phyloP scores from a whole-genome alignment of 1,284 basidiomycete genomes.

The Cryptococcus amylolentus region DNA sequence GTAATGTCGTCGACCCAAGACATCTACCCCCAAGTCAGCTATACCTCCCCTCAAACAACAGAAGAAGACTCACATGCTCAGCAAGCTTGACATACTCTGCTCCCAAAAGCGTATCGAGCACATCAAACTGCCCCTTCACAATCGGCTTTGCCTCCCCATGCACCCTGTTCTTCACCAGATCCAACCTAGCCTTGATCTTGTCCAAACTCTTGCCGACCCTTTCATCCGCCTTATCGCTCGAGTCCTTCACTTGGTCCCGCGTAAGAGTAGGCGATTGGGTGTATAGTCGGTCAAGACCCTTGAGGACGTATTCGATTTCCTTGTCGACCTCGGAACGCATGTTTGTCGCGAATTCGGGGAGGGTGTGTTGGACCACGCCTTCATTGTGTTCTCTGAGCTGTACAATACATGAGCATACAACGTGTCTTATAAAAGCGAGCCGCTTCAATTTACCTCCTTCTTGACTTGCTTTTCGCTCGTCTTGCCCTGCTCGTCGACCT shows the following conservation, averaged over 20 bases:
- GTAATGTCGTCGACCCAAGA: conserved; percentile 24
- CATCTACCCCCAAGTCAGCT: conserved; percentile 16
- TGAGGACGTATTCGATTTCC: conserved; percentile 37
- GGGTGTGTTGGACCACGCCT: conserved; percentile 14
- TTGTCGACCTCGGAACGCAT: conserved; percentile 28
- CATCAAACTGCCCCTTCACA: conserved; percentile 20
- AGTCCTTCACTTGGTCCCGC: conserved; percentile 32
- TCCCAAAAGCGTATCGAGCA: conserved; percentile 28
- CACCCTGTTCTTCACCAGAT: conserved; percentile 14
- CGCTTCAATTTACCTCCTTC: conserved; percentile 29
- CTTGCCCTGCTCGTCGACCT: conserved; percentile 33
- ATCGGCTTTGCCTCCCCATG: conserved; percentile 23
- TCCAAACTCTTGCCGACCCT: conserved; percentile 20
- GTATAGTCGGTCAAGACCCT: conserved; percentile 46
- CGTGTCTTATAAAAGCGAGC: neutral
- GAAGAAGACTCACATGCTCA: conserved; percentile 23
- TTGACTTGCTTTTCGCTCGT: conserved; percentile 23
- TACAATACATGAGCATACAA: conserved; percentile 5
- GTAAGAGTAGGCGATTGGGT: conserved; percentile 32
- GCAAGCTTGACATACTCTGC: conserved; percentile 33
- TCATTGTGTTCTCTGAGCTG: conserved; percentile 12
- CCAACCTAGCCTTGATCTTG: conserved; percentile 24
- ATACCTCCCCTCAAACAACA: neutral
- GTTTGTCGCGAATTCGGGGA: conserved; percentile 23
- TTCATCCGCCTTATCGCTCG: conserved; percentile 27